phyloP scores from a whole-genome alignment of 805 yeast species.

The Lipomyces spencermartinsiae region DNA sequence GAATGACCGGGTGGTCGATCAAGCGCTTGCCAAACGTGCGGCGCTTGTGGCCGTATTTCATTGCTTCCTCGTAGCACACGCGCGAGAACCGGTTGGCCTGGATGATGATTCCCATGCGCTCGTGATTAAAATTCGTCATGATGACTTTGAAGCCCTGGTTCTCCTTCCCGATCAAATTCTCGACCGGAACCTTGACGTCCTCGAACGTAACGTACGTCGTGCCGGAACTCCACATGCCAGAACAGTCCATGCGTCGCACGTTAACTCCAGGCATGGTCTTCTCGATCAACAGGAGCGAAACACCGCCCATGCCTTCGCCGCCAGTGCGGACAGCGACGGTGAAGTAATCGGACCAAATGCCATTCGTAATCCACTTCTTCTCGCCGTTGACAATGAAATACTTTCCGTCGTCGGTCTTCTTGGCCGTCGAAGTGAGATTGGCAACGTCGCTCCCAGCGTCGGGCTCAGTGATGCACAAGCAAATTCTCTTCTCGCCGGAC shows the following conservation, averaged over 20 bases:
- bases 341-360: conserved; percentile 52
- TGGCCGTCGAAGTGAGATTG: conserved; percentile 50
- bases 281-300: conserved; percentile 50
- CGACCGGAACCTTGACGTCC: conserved; percentile 53
- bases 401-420: conserved; percentile 49
- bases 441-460: conserved; percentile 55
- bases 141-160: conserved; percentile 52
- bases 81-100: conserved; percentile 51
- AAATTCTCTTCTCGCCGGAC: conserved; percentile 49
- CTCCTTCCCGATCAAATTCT: conserved; percentile 49
- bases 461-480: conserved; percentile 53
- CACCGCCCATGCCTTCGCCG: conserved; percentile 49
- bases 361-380: conserved; percentile 56
- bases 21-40: conserved; percentile 52
- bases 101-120: conserved; percentile 50
- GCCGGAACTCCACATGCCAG: conserved; percentile 53
- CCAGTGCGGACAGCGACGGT: conserved; percentile 56
- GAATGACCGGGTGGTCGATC: conserved; percentile 51
- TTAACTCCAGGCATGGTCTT: conserved; percentile 47
- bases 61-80: conserved; percentile 49
- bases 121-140: conserved; percentile 54
- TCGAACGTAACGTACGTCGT: conserved; percentile 52
- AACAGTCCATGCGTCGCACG: conserved; percentile 49
- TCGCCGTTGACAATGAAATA: conserved; percentile 51
- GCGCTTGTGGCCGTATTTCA: conserved; percentile 51